Evolutionary conservation across 2,329 filamentous ascomycete genomes (phyloP).

Genomic region (Fusarium sp.): DNA sequence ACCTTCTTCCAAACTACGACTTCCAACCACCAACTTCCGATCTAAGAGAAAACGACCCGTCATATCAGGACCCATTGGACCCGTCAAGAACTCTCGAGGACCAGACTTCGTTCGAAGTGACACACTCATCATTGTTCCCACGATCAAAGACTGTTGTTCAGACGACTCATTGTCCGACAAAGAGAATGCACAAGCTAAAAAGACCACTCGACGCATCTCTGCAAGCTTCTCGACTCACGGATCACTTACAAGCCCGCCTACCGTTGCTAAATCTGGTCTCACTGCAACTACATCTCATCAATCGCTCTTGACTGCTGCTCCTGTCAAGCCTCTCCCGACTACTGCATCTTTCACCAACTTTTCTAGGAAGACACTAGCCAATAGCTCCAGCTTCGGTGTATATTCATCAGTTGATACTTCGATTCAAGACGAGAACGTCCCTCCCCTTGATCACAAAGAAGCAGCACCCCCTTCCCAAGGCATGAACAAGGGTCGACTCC

Average conservation of each 20-base stretch:
- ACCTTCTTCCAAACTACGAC: conserved; percentile 20
- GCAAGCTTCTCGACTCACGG: conserved; percentile 47
- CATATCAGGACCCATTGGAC: conserved; percentile 55
- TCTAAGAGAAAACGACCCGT: conserved; percentile 43
- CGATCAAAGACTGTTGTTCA: conserved; percentile 52
- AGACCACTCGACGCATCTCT: conserved; percentile 47
- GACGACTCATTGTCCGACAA: conserved; percentile 32
- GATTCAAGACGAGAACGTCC: conserved; percentile 48
- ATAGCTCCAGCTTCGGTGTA: conserved; percentile 28
- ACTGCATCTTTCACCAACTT: conserved; percentile 26
- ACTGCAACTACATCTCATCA: conserved; percentile 42
- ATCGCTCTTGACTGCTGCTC: neutral
- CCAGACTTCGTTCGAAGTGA: conserved; percentile 52
- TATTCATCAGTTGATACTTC: conserved; percentile 18
- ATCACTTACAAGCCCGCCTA: conserved; percentile 47
- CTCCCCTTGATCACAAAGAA: conserved; percentile 16
- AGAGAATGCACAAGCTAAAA: conserved; percentile 15
- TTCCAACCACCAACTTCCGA: conserved; percentile 28
- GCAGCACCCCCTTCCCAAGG: neutral
- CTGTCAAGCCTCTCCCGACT: conserved; percentile 32
- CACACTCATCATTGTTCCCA: conserved; percentile 51
- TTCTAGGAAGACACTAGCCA: conserved; percentile 18
- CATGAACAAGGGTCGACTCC: conserved; percentile 48
- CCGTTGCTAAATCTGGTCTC: conserved; percentile 47
- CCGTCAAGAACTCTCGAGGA: conserved; percentile 54